phyloP scores from a whole-genome alignment of 495 filamentous ascomycete genomes.

The Podospora didyma region DNA sequence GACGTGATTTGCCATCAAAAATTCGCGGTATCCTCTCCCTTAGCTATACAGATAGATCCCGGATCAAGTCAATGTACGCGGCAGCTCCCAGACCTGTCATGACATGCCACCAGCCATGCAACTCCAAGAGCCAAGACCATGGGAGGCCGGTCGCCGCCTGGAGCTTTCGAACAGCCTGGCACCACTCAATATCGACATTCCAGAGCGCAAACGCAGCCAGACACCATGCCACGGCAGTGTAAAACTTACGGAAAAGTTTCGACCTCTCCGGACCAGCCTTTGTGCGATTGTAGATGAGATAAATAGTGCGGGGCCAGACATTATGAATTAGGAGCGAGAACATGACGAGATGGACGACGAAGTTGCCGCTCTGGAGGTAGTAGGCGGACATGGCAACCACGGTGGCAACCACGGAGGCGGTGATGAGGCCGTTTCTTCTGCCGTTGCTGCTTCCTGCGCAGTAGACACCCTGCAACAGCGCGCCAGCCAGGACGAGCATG shows the following conservation, averaged over 20 bases:
- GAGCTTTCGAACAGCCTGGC: slow-evolving; percentile 28
- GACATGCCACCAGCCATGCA: slow-evolving; percentile 62
- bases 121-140: slow-evolving; percentile 48
- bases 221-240: slow-evolving; percentile 16
- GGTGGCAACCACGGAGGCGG: slow-evolving; percentile 17
- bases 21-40: no score
- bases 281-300: slow-evolving; percentile 15
- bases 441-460: slow-evolving; percentile 20
- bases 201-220: slow-evolving; percentile 42
- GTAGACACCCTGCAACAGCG: slow-evolving; percentile 45
- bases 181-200: slow-evolving; percentile 46
- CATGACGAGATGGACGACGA: slow-evolving; percentile 23
- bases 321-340: slow-evolving; percentile 14
- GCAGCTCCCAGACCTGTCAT: slow-evolving; percentile 46
- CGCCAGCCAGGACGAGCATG: slow-evolving; percentile 51
- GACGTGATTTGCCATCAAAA: no score
- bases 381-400: slow-evolving; percentile 29
- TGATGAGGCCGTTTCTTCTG: slow-evolving; percentile 23
- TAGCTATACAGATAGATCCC: neutral
- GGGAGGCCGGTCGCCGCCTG: slow-evolving; percentile 43
- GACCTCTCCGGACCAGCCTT: neutral
- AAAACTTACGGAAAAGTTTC: slow-evolving; percentile 5
- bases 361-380: slow-evolving; percentile 33
- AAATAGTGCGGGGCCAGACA: slow-evolving; percentile 15
- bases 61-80: slow-evolving; percentile 13